Percentiles rank a stretch among this genome's conserved stretches.
Conservation (phyloP, 306 rosid species). For the Spatholobus suberectus region DNA sequence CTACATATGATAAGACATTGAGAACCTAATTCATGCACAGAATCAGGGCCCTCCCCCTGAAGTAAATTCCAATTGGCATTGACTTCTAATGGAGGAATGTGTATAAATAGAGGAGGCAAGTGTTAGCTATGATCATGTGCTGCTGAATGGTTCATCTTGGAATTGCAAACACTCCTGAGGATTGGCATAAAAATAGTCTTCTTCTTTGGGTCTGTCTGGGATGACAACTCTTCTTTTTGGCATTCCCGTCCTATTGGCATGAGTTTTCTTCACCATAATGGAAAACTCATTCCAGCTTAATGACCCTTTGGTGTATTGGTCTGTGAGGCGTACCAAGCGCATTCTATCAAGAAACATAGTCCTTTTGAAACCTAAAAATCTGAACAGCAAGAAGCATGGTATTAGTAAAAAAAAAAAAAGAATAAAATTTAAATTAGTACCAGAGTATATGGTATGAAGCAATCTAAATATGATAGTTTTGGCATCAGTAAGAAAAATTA, state of each 20-base stretch:
- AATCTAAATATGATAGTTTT: background rate
- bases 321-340: conserved; percentile 69
- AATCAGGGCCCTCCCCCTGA: conserved; percentile 12
- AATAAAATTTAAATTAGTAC: too few relatives aligned
- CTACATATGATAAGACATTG: too few relatives aligned
- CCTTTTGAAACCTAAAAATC: conserved; percentile 83
- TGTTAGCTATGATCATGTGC: conserved; percentile 41
- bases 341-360: conserved; percentile 71
- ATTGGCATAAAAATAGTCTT: conserved; percentile 89
- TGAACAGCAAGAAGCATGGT: conserved; percentile 40
- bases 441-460: background rate
- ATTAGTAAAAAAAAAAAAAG: background rate
- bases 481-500: background rate
- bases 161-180: conserved; percentile 82
- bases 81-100: background rate
- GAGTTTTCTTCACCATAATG: conserved; percentile 62
- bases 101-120: conserved; percentile 3
- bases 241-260: conserved; percentile 68
- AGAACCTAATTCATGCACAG: conserved; percentile 20
- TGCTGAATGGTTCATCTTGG: conserved; percentile 62
- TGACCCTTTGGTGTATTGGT: conserved; percentile 58
- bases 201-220: conserved; percentile 82
- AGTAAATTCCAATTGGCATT: background rate
- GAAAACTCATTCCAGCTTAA: conserved; percentile 87
- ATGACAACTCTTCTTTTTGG: conserved; percentile 61